Evolutionary conservation across 1,284 basidiomycete species (phyloP).

Genomic region (Cutaneotrichosporon sp.): DNA sequence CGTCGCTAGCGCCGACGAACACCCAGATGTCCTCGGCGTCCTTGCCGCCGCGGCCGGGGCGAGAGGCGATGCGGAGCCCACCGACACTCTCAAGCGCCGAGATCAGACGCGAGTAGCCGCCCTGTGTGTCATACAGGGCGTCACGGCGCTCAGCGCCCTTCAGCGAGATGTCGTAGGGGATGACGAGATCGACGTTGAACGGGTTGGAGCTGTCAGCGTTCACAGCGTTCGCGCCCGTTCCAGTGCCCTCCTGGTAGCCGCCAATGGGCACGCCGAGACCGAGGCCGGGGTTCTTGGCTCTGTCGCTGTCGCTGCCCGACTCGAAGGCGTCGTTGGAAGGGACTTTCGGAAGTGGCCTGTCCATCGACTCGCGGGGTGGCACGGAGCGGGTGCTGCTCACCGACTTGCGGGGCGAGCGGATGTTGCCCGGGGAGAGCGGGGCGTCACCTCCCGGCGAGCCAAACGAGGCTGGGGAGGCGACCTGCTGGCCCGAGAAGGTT

Average conservation of each 20-base stretch:
- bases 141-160: neutral
- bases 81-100: constrained; percentile 40
- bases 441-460: neutral
- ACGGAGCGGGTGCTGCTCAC: neutral
- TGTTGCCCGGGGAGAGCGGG: neutral
- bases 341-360: neutral
- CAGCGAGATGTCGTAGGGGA: constrained; percentile 30
- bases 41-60: constrained; percentile 54
- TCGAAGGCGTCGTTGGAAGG: neutral
- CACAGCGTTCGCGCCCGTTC: neutral
- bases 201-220: constrained; percentile 31
- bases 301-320: neutral
- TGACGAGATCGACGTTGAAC: constrained; percentile 49
- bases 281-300: neutral
- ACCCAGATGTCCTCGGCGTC: constrained; percentile 74
- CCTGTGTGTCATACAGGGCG: constrained; percentile 29
- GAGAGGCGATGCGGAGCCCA: constrained; percentile 41
- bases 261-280: neutral
- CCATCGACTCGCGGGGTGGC: neutral
- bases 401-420: neutral
- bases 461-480: neutral
- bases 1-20: constrained; percentile 71
- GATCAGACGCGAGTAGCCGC: constrained; percentile 33
- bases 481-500: neutral
- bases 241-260: neutral